A percentile compares a stretch with the other conserved stretches of the same genome.
These are phyloP conservation scores for Harringtonia lauricola DNA, from an alignment of 2,329 filamentous ascomycete genomes.

Conservation along the genomic window DNA sequence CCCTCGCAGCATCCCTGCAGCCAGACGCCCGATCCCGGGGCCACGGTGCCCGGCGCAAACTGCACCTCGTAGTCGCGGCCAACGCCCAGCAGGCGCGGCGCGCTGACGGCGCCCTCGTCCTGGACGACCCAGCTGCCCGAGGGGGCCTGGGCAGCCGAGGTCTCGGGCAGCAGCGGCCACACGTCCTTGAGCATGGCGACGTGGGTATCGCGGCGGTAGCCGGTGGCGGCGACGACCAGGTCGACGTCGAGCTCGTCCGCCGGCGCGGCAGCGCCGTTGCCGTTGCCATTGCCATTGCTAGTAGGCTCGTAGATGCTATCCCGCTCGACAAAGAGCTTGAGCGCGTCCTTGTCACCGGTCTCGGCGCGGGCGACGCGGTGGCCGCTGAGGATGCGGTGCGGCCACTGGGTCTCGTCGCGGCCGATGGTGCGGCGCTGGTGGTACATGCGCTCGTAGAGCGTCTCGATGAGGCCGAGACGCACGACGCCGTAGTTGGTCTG, in stretches of 20 bases:
- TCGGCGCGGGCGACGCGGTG: slow-evolving; percentile 55
- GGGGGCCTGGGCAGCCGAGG: slow-evolving; percentile 6
- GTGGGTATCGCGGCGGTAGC: slow-evolving; percentile 71
- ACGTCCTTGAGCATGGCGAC: slow-evolving; percentile 62
- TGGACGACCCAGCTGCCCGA: slow-evolving; percentile 14
- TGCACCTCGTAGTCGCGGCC: slow-evolving; percentile 68
- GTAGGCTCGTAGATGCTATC: slow-evolving; percentile 18
- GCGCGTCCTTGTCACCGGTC: slow-evolving; percentile 28
- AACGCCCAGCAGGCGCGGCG: slow-evolving; percentile 47
- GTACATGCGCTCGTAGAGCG: slow-evolving; percentile 80
- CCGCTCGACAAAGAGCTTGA: slow-evolving; percentile 48
- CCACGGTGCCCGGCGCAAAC: slow-evolving; percentile 57
- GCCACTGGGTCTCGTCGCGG: slow-evolving; percentile 62
- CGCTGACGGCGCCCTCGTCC: slow-evolving; percentile 1
- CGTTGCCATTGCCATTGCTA: slow-evolving; percentile 11
- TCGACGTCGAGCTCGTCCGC: slow-evolving; percentile 63
- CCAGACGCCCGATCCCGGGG: slow-evolving; percentile 70
- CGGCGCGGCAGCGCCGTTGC: slow-evolving; percentile 8
- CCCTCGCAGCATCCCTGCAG: slow-evolving; percentile 89
- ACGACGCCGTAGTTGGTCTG: slow-evolving; percentile 94
- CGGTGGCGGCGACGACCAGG: slow-evolving; percentile 75
- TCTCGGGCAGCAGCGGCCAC: slow-evolving; percentile 51
- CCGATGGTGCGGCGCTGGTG: slow-evolving; percentile 65
- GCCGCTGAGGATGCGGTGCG: slow-evolving; percentile 65
- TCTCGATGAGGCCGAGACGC: slow-evolving; percentile 78